Evolutionary conservation across 2,329 filamentous ascomycete species (phyloP).

Genomic region (Nigrospora sphaerica): DNA sequence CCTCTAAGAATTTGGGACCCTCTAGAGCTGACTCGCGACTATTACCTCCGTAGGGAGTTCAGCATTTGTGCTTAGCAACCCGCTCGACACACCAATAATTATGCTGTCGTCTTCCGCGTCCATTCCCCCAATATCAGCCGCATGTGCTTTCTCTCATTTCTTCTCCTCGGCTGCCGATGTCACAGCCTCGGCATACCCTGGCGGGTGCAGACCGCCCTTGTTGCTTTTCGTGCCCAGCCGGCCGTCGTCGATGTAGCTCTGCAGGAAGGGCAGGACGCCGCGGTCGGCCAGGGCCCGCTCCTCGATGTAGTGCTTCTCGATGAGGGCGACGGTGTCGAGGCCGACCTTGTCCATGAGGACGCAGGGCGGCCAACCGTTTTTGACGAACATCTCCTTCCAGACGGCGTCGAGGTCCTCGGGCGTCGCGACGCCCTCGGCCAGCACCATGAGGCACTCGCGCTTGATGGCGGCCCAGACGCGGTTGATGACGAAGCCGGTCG

Average conservation of each 20-base stretch:
- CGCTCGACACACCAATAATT: no score
- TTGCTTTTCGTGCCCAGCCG: slow-evolving; percentile 22
- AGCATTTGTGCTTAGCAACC: no score
- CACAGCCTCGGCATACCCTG: neutral
- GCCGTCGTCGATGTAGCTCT: slow-evolving; percentile 15
- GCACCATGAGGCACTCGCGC: slow-evolving; percentile 22
- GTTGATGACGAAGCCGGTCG: slow-evolving; percentile 25
- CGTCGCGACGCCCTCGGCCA: slow-evolving; percentile 21
- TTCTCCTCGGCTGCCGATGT: no score
- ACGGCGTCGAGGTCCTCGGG: slow-evolving; percentile 24
- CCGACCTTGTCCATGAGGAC: slow-evolving; percentile 25
- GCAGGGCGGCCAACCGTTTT: slow-evolving; percentile 20
- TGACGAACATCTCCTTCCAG: slow-evolving; percentile 20
- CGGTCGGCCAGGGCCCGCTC: slow-evolving; percentile 7
- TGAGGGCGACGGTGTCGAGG: slow-evolving; percentile 21
- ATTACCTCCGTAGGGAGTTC: no score
- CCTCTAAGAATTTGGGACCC: no score
- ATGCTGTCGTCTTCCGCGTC: no score
- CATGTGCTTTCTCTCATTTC: no score
- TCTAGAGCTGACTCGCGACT: no score
- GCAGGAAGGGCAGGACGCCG: slow-evolving; percentile 13
- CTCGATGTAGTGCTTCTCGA: slow-evolving; percentile 15
- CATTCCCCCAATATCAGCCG: no score
- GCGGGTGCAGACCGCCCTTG: slow-evolving; percentile 10
- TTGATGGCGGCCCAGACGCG: slow-evolving; percentile 27